Conservation (phyloP, 2,329 filamentous ascomycete species). For the Botrytis aclada region DNA sequence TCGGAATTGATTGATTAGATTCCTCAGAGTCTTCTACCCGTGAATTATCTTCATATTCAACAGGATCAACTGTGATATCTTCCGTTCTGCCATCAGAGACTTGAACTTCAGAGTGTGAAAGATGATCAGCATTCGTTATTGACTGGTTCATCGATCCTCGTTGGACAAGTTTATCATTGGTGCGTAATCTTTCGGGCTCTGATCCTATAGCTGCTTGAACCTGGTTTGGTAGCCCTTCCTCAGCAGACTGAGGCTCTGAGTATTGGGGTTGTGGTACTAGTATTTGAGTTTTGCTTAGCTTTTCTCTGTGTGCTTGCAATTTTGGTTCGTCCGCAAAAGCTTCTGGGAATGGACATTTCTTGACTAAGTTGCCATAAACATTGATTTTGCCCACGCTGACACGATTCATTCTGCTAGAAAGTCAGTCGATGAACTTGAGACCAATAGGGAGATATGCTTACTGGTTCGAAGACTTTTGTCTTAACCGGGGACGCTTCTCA, state of each 20-base stretch:
- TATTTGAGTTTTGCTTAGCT: background rate
- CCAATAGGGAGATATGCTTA: background rate
- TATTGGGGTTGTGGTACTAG: background rate
- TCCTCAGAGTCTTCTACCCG: background rate
- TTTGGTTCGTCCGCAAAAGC: background rate
- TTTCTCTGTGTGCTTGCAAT: background rate
- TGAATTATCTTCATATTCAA: background rate
- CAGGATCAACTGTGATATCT: background rate
- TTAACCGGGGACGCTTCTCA: background rate
- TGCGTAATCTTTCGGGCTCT: background rate
- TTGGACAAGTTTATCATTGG: background rate
- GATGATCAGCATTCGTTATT: background rate
- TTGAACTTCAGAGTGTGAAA: background rate
- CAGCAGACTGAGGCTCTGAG: background rate
- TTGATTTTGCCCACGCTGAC: background rate
- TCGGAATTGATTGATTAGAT: background rate
- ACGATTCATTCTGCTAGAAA: background rate
- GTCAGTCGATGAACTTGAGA: background rate
- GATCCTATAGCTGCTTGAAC: background rate
- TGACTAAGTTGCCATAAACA: background rate
- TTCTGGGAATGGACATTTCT: slow-evolving; percentile 2
- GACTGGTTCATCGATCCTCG: background rate
- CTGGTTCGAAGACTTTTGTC: background rate
- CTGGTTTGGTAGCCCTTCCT: background rate
- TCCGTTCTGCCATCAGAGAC: background rate